A percentile compares a stretch with the other conserved stretches of the same genome.
Conservation (phyloP, 2,329 filamentous ascomycete species). For the Pseudogymnoascus sp. region DNA sequence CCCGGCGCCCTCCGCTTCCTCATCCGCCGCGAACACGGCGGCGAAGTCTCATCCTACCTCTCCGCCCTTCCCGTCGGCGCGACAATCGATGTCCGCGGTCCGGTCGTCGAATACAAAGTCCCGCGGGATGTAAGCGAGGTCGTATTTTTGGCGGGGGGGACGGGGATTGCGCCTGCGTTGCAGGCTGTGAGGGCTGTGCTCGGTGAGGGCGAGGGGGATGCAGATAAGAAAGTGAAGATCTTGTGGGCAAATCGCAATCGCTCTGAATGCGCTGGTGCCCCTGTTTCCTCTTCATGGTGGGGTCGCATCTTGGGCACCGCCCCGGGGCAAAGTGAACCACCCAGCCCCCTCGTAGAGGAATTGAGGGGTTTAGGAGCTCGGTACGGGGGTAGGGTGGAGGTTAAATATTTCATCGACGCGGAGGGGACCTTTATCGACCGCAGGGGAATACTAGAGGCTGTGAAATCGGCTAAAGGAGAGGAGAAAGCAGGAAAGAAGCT, state of each 20-base stretch:
- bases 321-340: not conserved
- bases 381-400: constrained; percentile 47
- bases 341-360: constrained; percentile 49
- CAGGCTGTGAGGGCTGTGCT: constrained; percentile 64
- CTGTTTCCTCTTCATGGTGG: constrained; percentile 8
- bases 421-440: constrained; percentile 60
- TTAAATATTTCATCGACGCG: constrained; percentile 77
- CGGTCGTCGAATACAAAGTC: constrained; percentile 59
- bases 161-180: constrained; percentile 82
- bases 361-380: constrained; percentile 52
- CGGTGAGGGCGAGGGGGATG: constrained; percentile 24
- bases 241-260: constrained; percentile 71
- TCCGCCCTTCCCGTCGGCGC: constrained; percentile 53
- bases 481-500: constrained; percentile 36
- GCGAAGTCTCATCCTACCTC: constrained; percentile 81
- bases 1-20: constrained; percentile 56
- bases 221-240: constrained; percentile 48
- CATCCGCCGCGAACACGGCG: constrained; percentile 67
- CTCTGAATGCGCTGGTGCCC: constrained; percentile 50
- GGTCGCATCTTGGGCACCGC: not conserved
- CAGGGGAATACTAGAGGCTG: constrained; percentile 35
- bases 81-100: constrained; percentile 68
- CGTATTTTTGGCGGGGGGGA: constrained; percentile 84
- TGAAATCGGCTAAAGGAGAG: constrained; percentile 23
- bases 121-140: constrained; percentile 46